Conservation (phyloP, 2,329 filamentous ascomycete genomes). For the Aspergillus sclerotialis region DNA sequence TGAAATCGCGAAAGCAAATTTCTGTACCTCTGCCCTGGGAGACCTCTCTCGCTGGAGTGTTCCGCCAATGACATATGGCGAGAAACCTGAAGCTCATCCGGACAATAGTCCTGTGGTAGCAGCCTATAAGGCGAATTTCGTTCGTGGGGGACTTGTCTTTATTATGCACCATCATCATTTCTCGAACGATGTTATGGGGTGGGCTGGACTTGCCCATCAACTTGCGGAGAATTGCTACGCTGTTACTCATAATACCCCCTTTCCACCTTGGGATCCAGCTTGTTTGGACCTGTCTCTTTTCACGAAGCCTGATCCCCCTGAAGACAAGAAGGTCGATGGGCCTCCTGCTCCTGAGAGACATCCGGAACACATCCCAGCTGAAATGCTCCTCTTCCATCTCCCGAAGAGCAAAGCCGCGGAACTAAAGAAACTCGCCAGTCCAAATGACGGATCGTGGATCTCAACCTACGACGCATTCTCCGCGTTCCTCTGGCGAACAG, state of each 20-base stretch:
- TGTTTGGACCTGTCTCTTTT: constrained; percentile 31
- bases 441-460: constrained; percentile 33
- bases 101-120: constrained; percentile 26
- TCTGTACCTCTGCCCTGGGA: constrained; percentile 24
- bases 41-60: constrained; percentile 30
- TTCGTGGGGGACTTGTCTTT: constrained; percentile 37
- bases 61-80: constrained; percentile 27
- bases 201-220: constrained; percentile 32
- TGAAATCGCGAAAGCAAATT: constrained; percentile 32
- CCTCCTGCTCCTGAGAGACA: constrained; percentile 6
- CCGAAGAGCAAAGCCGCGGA: constrained; percentile 37
- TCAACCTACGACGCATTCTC: constrained; percentile 43
- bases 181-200: constrained; percentile 38
- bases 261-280: constrained; percentile 30
- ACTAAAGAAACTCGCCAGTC: constrained; percentile 32
- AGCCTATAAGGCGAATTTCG: constrained; percentile 38
- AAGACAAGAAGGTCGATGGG: constrained; percentile 13
- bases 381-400: constrained; percentile 36
- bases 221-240: constrained; percentile 40
- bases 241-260: constrained; percentile 18
- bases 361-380: constrained; percentile 7
- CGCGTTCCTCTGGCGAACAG: constrained; percentile 37
- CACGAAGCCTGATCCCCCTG: constrained; percentile 19
- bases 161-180: constrained; percentile 40
- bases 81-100: constrained; percentile 28